Conservation (phyloP, 2,329 filamentous ascomycete genomes). For the Fusarium nanum region DNA sequence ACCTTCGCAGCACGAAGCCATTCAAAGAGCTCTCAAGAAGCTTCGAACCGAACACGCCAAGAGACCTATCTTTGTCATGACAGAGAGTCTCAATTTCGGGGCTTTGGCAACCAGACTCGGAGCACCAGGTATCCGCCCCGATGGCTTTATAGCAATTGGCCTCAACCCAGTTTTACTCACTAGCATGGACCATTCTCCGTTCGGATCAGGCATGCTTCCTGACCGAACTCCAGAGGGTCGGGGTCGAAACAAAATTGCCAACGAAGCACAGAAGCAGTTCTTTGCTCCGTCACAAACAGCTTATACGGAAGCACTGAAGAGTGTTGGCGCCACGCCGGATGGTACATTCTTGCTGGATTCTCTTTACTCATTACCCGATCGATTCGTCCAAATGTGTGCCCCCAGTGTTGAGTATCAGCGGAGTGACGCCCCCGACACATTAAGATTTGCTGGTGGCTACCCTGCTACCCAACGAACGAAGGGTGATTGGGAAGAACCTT, state of each 20-base stretch:
- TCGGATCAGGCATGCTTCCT: constrained; percentile 6
- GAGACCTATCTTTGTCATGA: background rate
- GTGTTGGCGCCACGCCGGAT: background rate
- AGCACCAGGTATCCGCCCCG: background rate
- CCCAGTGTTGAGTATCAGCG: constrained; percentile 5
- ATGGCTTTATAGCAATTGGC: constrained; percentile 4
- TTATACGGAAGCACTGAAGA: background rate
- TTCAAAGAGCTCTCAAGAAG: background rate
- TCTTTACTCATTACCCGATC: background rate
- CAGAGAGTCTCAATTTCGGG: constrained; percentile 5
- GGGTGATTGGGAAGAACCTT: background rate
- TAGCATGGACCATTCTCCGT: constrained; percentile 1
- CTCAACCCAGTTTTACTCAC: constrained; percentile 7
- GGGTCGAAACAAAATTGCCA: background rate
- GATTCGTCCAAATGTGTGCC: background rate
- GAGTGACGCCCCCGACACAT: background rate
- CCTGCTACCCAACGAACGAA: background rate
- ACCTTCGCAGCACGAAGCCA: background rate
- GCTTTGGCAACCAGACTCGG: background rate
- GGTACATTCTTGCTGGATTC: background rate
- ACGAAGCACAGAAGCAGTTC: background rate
- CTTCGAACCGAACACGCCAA: background rate
- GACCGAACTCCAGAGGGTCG: background rate
- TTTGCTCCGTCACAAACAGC: background rate
- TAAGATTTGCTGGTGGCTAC: constrained; percentile 6